phyloP scores from a whole-genome alignment of 768 basidiomycete species.

The Lyophyllum atratum region DNA sequence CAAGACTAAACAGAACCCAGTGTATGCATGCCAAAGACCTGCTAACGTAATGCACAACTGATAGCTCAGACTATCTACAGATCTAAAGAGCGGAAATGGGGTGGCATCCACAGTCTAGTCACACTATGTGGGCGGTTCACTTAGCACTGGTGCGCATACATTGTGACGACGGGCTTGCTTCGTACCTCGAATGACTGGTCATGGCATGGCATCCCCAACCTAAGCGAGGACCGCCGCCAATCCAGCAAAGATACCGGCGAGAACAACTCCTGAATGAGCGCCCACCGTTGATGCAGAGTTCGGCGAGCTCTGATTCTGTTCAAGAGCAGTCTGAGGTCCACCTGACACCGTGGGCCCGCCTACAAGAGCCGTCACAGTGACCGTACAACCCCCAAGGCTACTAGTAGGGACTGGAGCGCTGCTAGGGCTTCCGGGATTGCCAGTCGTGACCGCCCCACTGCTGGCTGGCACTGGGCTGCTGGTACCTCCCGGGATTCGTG shows the following conservation, averaged over 20 bases:
- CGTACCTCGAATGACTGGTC: neutral
- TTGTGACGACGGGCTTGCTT: neutral
- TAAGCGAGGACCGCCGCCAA: neutral
- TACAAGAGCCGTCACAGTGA: neutral
- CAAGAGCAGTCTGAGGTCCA: neutral
- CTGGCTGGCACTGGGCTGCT: neutral
- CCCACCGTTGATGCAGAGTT: neutral
- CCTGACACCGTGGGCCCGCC: neutral
- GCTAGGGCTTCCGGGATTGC: neutral
- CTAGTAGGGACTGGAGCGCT: neutral
- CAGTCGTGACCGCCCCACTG: neutral
- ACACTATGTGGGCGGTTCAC: neutral
- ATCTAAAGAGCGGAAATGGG: neutral
- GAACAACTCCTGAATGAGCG: neutral
- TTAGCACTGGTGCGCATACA: neutral
- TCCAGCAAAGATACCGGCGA: neutral
- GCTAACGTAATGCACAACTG: too few relatives aligned
- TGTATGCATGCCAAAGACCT: too few relatives aligned
- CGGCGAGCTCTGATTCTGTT: neutral
- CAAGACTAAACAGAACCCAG: too few relatives aligned
- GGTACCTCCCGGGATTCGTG: too few relatives aligned
- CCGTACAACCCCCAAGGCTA: neutral
- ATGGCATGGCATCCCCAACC: neutral
- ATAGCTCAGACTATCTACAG: too few relatives aligned
- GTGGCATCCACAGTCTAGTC: neutral